phyloP scores from a whole-genome alignment of 1,284 basidiomycete genomes.

The Rhizoctonia solani region DNA sequence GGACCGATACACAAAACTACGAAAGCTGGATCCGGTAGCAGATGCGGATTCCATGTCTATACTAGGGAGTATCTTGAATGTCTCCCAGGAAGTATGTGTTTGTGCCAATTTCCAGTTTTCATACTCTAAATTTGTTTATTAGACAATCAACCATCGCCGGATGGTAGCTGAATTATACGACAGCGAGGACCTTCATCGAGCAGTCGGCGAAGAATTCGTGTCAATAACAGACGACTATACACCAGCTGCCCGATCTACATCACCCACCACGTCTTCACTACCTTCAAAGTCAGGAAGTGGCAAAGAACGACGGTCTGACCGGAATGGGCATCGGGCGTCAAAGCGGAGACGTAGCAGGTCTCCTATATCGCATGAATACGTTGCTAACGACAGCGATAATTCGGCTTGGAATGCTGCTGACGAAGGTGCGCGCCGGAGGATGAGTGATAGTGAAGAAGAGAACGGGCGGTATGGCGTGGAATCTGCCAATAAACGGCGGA shows the following conservation, averaged over 20 bases:
- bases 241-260: not conserved
- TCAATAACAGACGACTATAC: not conserved
- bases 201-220: conserved; percentile 55
- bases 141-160: conserved; percentile 73
- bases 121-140: conserved; percentile 37
- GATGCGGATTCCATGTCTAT: conserved; percentile 76
- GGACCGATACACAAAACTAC: conserved; percentile 49
- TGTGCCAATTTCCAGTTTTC: not conserved
- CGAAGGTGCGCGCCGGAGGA: conserved; percentile 44
- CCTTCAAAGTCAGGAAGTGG: conserved; percentile 42
- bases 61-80: conserved; percentile 76
- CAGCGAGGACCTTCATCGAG: conserved; percentile 60
- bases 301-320: conserved; percentile 38
- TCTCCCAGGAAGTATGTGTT: conserved; percentile 72
- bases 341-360: conserved; percentile 24
- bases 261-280: not conserved
- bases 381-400: conserved; percentile 44
- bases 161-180: conserved; percentile 74
- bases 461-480: conserved; percentile 22
- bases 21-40: conserved; percentile 44
- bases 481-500: conserved; percentile 4
- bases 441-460: conserved; percentile 13
- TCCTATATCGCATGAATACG: conserved; percentile 35
- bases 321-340: not conserved
- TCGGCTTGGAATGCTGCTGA: conserved; percentile 53